Evolutionary conservation across 352 stramenopile genomes (phyloP), one percentile per base, ranked within the genome.

Genomic region (Pythium periplocum): DNA sequence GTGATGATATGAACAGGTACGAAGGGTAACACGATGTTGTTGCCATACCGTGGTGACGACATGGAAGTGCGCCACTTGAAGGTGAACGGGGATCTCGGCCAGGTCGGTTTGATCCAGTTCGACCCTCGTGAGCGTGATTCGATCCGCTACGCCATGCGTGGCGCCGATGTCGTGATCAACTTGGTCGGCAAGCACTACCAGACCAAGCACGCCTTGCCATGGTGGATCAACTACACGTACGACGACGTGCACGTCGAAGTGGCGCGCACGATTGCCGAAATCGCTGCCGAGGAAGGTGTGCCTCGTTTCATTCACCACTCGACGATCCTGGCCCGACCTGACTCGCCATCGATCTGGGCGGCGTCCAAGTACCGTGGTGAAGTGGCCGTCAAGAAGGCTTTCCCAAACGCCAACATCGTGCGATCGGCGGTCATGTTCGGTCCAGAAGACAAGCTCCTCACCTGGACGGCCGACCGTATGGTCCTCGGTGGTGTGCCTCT

Each of bases 111-210:
- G 43, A 53, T 92, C 38, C 76, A 78, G 38, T 96, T 96, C 66
- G 72, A 84, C 61, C 78, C 87, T 30, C 87, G 91, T 26, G 95
- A 99, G 77, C 74, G 84, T 45, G 90, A 98, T 50, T 96, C 86
- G 46, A 97, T 99, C 48, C 72, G 79, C 40, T 73, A 97, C 39
- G 82, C 93, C 1, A 91, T 98, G 40, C 66, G 86, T 33, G 89
- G 95, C 71, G 91, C 87, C 36, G 95, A 99, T 61, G 76, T 98
- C 57, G 96, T 99, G 37, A 93, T 99, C 64, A 99, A 99, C 73
- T 59, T 98, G 8, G 87, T 98, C 49, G 96, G 96, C 46, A 99
- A 99, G 66, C 81, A 98, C 72, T 98, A 99, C 70, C 93, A 98
- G 72, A 98, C 96, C 36, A 97, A 96, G 75, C 85, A 97, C 68